Percentiles rank a stretch among this genome's conserved stretches.
Evolutionary conservation across 192 early-diverging fungal species (phyloP).

Genomic region (Geranomyces variabilis): DNA sequence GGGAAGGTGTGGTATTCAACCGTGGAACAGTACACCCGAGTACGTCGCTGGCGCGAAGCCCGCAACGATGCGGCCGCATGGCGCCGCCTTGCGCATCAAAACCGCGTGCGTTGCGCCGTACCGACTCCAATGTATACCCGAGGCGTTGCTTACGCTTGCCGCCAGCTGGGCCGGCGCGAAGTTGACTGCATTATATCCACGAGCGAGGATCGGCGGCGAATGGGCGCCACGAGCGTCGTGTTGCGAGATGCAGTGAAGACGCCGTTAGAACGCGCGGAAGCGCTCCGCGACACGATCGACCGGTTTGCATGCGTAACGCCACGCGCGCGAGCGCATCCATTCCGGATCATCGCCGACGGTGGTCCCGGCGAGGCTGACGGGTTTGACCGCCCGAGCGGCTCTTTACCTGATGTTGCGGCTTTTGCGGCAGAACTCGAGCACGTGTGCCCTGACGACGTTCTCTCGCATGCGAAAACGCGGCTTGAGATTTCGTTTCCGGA

Average conservation of each 20-base stretch:
- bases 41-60: slow-evolving; percentile 11
- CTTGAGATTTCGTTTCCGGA: slow-evolving; percentile 82
- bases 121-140: not conserved
- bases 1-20: not conserved
- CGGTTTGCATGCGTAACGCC: slow-evolving; percentile 67
- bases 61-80: slow-evolving; percentile 5
- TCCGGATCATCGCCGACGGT: not conserved
- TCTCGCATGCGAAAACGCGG: slow-evolving; percentile 62
- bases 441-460: slow-evolving; percentile 45
- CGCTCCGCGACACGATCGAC: slow-evolving; percentile 51
- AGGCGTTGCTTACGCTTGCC: not conserved
- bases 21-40: slow-evolving; percentile 5
- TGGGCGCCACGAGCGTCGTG: not conserved
- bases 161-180: slow-evolving; percentile 14
- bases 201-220: slow-evolving; percentile 7
- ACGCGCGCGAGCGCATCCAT: slow-evolving; percentile 32
- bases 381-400: not conserved
- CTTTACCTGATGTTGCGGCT: not conserved
- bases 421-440: not conserved
- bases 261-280: slow-evolving; percentile 28
- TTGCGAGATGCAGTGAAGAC: slow-evolving; percentile 12
- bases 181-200: slow-evolving; percentile 10
- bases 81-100: slow-evolving; percentile 6
- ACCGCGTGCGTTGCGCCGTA: slow-evolving; percentile 12
- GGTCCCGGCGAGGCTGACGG: too few species aligned